Evolutionary conservation across 306 rosid species (phyloP).

Genomic region (Castanopsis chinensis): DNA sequence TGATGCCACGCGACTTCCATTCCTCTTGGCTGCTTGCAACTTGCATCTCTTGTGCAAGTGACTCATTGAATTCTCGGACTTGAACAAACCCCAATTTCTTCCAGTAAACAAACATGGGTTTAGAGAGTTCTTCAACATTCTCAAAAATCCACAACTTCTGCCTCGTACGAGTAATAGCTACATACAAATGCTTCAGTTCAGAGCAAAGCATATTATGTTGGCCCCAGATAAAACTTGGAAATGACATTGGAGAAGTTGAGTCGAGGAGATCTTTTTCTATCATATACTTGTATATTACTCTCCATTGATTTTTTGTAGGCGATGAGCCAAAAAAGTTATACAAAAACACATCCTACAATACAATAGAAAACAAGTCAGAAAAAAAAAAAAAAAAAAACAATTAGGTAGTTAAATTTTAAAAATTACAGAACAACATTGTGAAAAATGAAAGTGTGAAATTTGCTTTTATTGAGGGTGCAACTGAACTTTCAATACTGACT

Average conservation of each 20-base stretch:
- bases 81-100: constrained; percentile 58
- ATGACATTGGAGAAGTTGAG: constrained; percentile 10
- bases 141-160: constrained; percentile 79
- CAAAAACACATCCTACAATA: constrained; percentile 59
- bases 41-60: constrained; percentile 73
- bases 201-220: constrained; percentile 70
- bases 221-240: constrained; percentile 41
- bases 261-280: constrained; percentile 53
- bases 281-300: constrained; percentile 68
- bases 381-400: too few relatives aligned
- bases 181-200: constrained; percentile 69
- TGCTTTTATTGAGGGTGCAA: too few relatives aligned
- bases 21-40: constrained; percentile 72
- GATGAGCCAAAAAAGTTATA: constrained; percentile 72
- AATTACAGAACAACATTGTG: too few relatives aligned
- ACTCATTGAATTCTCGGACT: constrained; percentile 53
- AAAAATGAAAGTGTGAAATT: too few relatives aligned
- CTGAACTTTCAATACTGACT: too few relatives aligned
- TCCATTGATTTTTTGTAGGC: constrained; percentile 59
- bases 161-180: constrained; percentile 77
- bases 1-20: constrained; percentile 76
- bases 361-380: too few relatives aligned
- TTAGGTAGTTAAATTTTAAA: too few relatives aligned
- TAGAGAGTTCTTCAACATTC: constrained; percentile 28
- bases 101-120: constrained; percentile 75